Evolutionary conservation across 139 green algal species (phyloP), one percentile per base, ranked within the genome.

Genomic region (Picochlorum sp.): DNA sequence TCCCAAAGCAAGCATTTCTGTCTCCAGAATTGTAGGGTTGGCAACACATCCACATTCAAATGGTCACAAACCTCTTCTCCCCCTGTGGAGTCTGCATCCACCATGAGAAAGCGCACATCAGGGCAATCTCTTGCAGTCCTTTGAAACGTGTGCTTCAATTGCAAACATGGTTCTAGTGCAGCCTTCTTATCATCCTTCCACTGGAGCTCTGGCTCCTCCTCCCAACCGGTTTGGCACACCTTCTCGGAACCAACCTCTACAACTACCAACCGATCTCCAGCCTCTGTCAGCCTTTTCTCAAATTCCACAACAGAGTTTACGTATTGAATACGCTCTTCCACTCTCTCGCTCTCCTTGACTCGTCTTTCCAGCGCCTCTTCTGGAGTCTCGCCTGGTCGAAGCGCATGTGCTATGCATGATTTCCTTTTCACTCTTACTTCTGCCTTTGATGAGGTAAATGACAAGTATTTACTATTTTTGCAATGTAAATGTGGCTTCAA

Each of bases 11-110:
- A 59, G 60, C 81, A 58, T 30, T 67, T 70, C 13, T 74, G 26
- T 28, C 60, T 44, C 60, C 73, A 91, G 49, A 94, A 94, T 72
- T 91, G 85, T 28, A 94, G 30, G 6, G 80, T 86, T 10, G 85
- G 85, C 28, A 94, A 55, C 26, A 83, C 68, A 24, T 86, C 65
- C 2, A 93, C 69, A 10, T 76, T 72, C 55, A 94, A 70, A 20
- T 65, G 22, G 13, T 86, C 74, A n/a, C 73, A 75, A n/a, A 91
- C 54, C 7, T 55, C 56, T 3, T 63, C 32, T 6, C 61, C 70
- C 20, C 80, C 72, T 26, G 73, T 50, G 8, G 53, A 59, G 40
- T 85, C 83, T n/a, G 73, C 74, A 63, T 85, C 69, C 2, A 93
- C 35, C 1, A 54, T 40, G 13, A 88, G 40, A 50, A 94, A 94